Evolutionary conservation across 2,329 filamentous ascomycete genomes (phyloP), one percentile per base, ranked within the genome.

Genomic region (Ophiostoma sp.): DNA sequence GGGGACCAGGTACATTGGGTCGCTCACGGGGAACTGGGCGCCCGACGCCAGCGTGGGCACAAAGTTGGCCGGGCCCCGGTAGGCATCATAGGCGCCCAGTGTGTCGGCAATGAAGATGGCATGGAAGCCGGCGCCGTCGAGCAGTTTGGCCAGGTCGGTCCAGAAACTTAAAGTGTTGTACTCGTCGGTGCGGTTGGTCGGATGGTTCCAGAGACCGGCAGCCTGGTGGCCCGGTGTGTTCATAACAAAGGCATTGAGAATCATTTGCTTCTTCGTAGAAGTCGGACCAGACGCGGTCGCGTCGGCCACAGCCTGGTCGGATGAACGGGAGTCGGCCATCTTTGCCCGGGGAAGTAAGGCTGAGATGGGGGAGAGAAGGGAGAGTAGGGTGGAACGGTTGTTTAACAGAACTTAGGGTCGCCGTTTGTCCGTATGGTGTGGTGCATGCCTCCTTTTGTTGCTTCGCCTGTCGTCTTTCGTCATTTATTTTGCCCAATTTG

Each of bases 231-330:
- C 75, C 12, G 73, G 73, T 6, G 73, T 72, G 66, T 73, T 74
- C 75, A 75, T 74, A 39, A 84, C 83, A 72, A 84, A 84, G 0
- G 83, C 83, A 76, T 84, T 84, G 75, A 84, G 78, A 69, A 84
- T 82, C 45, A 84, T 76, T 71, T 79, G 80, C 77, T 84, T 84
- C 12, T 52, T 61, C 9, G 59, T 28, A 8, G 70, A 6, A 2
- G 42, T 5, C 25, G 66, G 33, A 15, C 3, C 22, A 3, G 63
- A 7, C 5, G 66, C 19, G 59, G 36, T 15, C 17, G 39, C 48
- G 42, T 69, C 61, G 39, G 39, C 48, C 22, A 48, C 59, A 11
- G 15, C 50, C 17, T 5, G 15, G 31, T 22, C 28, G 31, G 15
- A 17, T 12, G 42, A 48, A 48, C 3, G 42, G 15, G 15, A 6